A percentile compares a stretch with the other conserved stretches of the same genome.
Conservation (phyloP, 73 alveolate species). For the Symbiodinium natans region DNA sequence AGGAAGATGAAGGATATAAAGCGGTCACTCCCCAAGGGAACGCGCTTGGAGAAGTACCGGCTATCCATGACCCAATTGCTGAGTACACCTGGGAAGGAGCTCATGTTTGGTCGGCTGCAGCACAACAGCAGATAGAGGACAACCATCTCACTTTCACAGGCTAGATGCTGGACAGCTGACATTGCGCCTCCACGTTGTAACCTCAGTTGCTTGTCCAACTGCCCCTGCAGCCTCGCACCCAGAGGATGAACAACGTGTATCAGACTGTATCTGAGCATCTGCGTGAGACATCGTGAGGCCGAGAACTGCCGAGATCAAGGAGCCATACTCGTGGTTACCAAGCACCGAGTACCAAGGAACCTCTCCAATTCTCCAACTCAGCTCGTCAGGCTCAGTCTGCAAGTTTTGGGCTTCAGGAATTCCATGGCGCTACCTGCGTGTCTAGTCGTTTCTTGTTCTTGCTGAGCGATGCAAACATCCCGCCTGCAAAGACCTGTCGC, state of each 20-base stretch:
- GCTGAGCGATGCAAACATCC: background rate
- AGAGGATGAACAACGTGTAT: too few relatives aligned
- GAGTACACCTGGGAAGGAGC: background rate
- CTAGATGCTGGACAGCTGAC: slow-evolving; percentile 43
- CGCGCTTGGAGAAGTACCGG: slow-evolving; percentile 86
- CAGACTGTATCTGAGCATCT: too few relatives aligned
- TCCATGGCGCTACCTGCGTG: too few relatives aligned
- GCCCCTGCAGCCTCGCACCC: too few relatives aligned
- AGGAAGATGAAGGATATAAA: slow-evolving; percentile 72
- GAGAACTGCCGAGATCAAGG: too few relatives aligned
- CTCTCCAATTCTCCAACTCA: background rate
- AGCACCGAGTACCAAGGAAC: slow-evolving; percentile 90
- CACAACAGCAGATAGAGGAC: too few relatives aligned
- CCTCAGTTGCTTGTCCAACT: background rate
- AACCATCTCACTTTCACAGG: background rate
- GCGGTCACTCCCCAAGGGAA: slow-evolving; percentile 1
- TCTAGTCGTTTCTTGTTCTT: too few relatives aligned
- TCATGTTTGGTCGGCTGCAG: too few relatives aligned
- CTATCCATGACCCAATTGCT: slow-evolving; percentile 92
- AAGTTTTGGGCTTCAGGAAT: too few relatives aligned
- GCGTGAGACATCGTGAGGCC: too few relatives aligned
- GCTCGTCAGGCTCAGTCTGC: too few relatives aligned
- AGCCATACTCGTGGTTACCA: slow-evolving; percentile 68
- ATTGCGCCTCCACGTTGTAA: slow-evolving; percentile 84
- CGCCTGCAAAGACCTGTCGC: slow-evolving; percentile 20